phyloP scores from a whole-genome alignment of 2,329 filamentous ascomycete species.

The Calonectria leucothoes region DNA sequence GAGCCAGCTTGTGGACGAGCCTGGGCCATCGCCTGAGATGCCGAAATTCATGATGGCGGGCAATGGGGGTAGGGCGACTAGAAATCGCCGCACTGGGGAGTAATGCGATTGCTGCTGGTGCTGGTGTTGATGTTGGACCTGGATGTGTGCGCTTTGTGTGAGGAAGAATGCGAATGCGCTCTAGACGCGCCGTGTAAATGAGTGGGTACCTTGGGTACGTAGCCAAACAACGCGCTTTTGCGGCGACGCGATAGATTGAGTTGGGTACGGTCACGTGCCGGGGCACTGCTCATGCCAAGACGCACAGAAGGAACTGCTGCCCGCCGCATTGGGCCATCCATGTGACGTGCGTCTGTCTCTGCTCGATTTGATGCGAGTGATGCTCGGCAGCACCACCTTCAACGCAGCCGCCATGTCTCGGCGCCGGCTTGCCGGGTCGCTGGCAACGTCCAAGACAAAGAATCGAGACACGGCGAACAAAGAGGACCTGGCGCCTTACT shows the following conservation, averaged over 20 bases:
- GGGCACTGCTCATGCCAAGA: background rate
- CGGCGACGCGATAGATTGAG: background rate
- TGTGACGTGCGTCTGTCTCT: background rate
- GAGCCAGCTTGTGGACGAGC: constrained; percentile 30
- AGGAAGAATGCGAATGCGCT: background rate
- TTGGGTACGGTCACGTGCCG: background rate
- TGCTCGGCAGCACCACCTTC: background rate
- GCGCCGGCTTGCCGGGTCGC: background rate
- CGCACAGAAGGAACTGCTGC: background rate
- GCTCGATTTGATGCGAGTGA: background rate
- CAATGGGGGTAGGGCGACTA: background rate
- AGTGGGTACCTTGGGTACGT: background rate
- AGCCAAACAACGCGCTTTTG: background rate
- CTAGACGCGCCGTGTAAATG: background rate
- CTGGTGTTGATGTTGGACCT: background rate
- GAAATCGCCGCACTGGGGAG: background rate
- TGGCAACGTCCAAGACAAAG: background rate
- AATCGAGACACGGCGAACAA: background rate
- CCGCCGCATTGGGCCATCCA: background rate
- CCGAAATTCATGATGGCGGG: constrained; percentile 32
- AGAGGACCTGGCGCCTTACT: background rate
- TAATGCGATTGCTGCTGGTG: background rate
- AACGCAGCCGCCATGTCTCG: background rate
- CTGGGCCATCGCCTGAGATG: constrained; percentile 28
- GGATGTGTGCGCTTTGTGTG: background rate